Percentiles rank a stretch among this genome's conserved stretches.
Conservation (phyloP, 371 early-diverging fungal species). For the Syncephalastrum contaminatum region DNA sequence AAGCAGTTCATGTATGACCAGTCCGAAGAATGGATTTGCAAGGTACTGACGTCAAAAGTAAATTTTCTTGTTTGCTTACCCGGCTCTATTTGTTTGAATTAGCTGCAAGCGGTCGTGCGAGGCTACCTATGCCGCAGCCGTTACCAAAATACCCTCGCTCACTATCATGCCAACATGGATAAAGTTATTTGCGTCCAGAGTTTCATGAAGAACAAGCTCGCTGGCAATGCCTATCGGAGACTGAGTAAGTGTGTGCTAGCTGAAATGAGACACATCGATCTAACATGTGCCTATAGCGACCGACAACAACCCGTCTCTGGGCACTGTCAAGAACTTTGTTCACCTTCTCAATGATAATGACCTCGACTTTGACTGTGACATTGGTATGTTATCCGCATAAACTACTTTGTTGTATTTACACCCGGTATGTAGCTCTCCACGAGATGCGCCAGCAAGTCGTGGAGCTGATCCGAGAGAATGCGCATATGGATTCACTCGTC, state of each 20-base stretch:
- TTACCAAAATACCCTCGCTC: slow-evolving; percentile 57
- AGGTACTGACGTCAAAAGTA: slow-evolving; percentile 16
- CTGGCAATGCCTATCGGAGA: slow-evolving; percentile 77
- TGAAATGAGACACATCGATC: neutral
- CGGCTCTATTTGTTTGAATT: neutral
- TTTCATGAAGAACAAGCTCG: slow-evolving; percentile 78
- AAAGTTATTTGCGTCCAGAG: slow-evolving; percentile 86
- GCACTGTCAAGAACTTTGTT: slow-evolving; percentile 83
- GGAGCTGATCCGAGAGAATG: slow-evolving; percentile 89
- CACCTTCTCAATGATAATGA: slow-evolving; percentile 90
- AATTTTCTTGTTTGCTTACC: too few relatives aligned
- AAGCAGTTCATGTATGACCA: slow-evolving; percentile 14
- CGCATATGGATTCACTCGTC: slow-evolving; percentile 76
- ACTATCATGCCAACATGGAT: slow-evolving; percentile 66
- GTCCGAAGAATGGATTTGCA: slow-evolving; percentile 21
- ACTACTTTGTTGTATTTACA: neutral
- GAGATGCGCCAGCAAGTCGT: slow-evolving; percentile 83
- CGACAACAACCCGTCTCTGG: slow-evolving; percentile 73
- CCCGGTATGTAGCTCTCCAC: slow-evolving; percentile 70
- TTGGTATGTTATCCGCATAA: slow-evolving; percentile 23
- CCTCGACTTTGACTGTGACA: slow-evolving; percentile 90
- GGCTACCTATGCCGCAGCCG: slow-evolving; percentile 62
- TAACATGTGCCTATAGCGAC: slow-evolving; percentile 39
- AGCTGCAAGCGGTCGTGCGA: slow-evolving; percentile 75
- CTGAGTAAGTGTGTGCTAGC: slow-evolving; percentile 56